These are phyloP conservation scores for Colletotrichum salicis DNA, from an alignment of 2,329 filamentous ascomycete genomes.

Conservation along the genomic window DNA sequence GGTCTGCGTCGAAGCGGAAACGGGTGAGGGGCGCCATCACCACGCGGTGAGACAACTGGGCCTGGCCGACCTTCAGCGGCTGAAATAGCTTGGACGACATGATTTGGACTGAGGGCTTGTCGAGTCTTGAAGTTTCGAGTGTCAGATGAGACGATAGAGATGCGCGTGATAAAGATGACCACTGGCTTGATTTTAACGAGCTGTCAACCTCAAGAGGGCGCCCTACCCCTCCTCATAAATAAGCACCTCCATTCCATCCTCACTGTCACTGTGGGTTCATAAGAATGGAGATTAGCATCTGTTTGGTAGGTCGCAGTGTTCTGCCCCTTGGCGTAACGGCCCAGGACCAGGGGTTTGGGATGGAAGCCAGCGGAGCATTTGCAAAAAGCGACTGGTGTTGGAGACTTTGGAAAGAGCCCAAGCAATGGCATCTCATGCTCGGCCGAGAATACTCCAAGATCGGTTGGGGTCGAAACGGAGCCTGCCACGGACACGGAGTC, in stretches of 20 bases:
- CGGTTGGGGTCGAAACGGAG: constrained; percentile 14
- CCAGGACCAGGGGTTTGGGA: constrained; percentile 18
- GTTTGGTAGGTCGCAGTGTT: not conserved
- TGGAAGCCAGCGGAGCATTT: constrained; percentile 1
- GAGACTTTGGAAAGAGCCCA: not conserved
- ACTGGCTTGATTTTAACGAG: not conserved
- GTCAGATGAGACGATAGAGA: not conserved
- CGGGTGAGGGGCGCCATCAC: constrained; percentile 40
- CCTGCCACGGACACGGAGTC: not conserved
- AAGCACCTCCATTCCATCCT: constrained; percentile 6
- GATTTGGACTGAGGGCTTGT: not conserved
- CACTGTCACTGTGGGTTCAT: constrained; percentile 12
- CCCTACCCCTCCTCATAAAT: not conserved
- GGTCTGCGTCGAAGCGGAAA: constrained; percentile 38
- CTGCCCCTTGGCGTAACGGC: constrained; percentile 5
- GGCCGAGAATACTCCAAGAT: constrained; percentile 12
- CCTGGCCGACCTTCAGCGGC: constrained; percentile 37
- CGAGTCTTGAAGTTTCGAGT: not conserved
- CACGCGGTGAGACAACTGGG: constrained; percentile 39
- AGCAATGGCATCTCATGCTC: constrained; percentile 9
- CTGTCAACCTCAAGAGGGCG: not conserved
- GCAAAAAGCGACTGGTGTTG: constrained; percentile 20
- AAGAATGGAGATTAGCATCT: not conserved
- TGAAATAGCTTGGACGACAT: constrained; percentile 35
- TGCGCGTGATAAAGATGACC: not conserved